A percentile compares a stretch with the other conserved stretches of the same genome.
Evolutionary conservation across 306 rosid genomes (phyloP).

Genomic region (Vicia villosa): DNA sequence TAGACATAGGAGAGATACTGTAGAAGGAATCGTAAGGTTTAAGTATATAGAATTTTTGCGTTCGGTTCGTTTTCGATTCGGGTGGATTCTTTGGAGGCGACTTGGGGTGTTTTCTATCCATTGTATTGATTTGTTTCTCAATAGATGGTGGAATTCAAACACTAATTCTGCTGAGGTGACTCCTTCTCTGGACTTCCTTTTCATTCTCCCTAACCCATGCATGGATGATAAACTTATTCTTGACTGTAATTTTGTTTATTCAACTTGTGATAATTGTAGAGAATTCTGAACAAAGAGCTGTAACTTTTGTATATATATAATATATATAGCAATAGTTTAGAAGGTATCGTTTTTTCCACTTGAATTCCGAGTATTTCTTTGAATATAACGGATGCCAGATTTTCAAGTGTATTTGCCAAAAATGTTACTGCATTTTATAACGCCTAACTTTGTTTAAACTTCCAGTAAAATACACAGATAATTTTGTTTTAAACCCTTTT

Average conservation of each 20-base stretch:
- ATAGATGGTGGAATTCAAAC: constrained; percentile 60
- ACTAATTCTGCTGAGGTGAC: constrained; percentile 52
- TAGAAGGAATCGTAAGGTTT: constrained; percentile 61
- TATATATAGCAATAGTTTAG: constrained; percentile 57
- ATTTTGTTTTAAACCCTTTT: no score
- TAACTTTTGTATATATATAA: constrained; percentile 77
- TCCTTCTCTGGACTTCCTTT: constrained; percentile 43
- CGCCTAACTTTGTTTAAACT: background rate
- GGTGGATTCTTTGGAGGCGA: constrained; percentile 81
- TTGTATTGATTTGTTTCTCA: constrained; percentile 63
- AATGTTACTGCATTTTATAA: background rate
- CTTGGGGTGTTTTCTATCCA: constrained; percentile 52
- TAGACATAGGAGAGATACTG: constrained; percentile 56
- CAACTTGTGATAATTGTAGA: constrained; percentile 58
- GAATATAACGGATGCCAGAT: constrained; percentile 18
- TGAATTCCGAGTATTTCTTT: constrained; percentile 37
- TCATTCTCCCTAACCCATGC: constrained; percentile 45
- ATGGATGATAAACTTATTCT: constrained; percentile 51
- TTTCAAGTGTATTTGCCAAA: constrained; percentile 11
- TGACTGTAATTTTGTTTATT: constrained; percentile 44
- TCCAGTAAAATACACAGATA: no score
- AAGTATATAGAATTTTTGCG: constrained; percentile 63
- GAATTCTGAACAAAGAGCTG: constrained; percentile 50
- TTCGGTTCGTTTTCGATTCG: constrained; percentile 56
- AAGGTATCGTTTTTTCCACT: constrained; percentile 61